A percentile compares a stretch with the other conserved stretches of the same genome.
Evolutionary conservation across 805 yeast species (phyloP).

Genomic region (Metschnikowia matae): DNA sequence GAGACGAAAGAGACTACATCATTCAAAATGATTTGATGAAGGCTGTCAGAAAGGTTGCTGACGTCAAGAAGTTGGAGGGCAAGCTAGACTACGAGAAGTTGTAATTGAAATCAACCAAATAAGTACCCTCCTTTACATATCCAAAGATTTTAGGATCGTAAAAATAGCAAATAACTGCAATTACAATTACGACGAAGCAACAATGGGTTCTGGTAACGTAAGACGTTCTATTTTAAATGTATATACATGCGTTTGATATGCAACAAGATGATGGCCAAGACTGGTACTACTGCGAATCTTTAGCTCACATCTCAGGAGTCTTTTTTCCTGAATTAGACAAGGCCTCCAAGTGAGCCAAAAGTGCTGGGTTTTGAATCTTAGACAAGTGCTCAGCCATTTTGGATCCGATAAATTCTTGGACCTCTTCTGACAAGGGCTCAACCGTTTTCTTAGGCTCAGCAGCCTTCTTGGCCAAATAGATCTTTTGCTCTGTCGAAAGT

Average conservation of each 20-base stretch:
- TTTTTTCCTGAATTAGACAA: conserved; percentile 21
- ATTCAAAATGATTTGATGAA: conserved; percentile 92
- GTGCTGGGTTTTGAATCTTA: conserved; percentile 31
- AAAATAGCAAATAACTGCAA: not conserved
- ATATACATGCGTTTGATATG: conserved; percentile 12
- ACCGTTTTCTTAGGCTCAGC: conserved; percentile 32
- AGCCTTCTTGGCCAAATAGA: conserved; percentile 52
- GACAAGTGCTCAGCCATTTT: conserved; percentile 41
- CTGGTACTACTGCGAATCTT: not conserved
- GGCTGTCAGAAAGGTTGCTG: conserved; percentile 97
- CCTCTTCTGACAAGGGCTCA: conserved; percentile 45
- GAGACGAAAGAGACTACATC: conserved; percentile 95
- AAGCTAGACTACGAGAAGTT: conserved; percentile 92
- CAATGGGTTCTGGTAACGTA: not conserved
- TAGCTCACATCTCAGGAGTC: not conserved
- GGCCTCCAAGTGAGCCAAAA: conserved; percentile 37
- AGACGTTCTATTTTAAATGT: conserved; percentile 1
- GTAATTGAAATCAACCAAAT: conserved; percentile 26
- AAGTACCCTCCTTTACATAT: not conserved
- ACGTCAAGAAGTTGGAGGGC: conserved; percentile 95
- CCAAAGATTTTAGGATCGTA: not conserved
- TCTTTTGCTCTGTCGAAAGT: conserved; percentile 55
- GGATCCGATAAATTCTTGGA: conserved; percentile 52
- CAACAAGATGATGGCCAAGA: not conserved
- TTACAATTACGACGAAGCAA: no score